Base-by-base conservation (phyloP, 2,329 filamentous ascomycete genomes). In the Oidium heveae region DNA sequence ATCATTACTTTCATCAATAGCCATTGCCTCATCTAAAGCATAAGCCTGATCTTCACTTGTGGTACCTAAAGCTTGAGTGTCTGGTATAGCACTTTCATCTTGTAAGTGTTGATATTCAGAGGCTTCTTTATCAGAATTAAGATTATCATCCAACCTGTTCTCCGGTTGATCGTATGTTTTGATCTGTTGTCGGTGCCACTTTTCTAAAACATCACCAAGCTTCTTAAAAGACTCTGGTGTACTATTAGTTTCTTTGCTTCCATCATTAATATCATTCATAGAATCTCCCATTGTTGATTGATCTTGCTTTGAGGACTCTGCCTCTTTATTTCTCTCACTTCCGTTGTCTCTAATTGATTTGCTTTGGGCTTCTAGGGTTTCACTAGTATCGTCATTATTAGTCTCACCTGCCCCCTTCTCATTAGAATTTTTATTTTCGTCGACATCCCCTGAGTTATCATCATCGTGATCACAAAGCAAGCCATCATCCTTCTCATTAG, bases 101-200 rank as follows among this genome's bases (percentile, higher is more conserved):
- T 83, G 82, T 3, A 96, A 72, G 68, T 99, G 91, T 69, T 96
- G 87, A 64, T 95, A 95, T 64, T 95, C 87, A n/a, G 77, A 77
- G 63, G 82, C 82, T 58, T 91, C 80, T n/a, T 79, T 72, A 57
- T 84, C 77, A 61, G 65, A 70, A 59, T 69, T 68, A 46, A 57
- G 55, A 34, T 64, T 60, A 43, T 63, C 59, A 55, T 61, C 54
- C 3, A 39, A 55, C 57, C 70, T 68, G 69, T 59, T 77, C 68
- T 34, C 75, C 71, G 20, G 67, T 77, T 73, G 20, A 67, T 67
- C 43, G 72, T 67, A 54, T 61, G 98, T 96, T 58, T 94, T 83
- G 50, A 77, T 78, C 62, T 93, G 85, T 63, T 87, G 85, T 56
- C 85, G 78, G 66, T 96, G 88, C 86, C 88, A 98, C 61, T 82